A percentile compares a stretch with the other conserved stretches of the same genome.
phyloP scores from a whole-genome alignment of 441 rosid species.

The Daphne laureola region DNA sequence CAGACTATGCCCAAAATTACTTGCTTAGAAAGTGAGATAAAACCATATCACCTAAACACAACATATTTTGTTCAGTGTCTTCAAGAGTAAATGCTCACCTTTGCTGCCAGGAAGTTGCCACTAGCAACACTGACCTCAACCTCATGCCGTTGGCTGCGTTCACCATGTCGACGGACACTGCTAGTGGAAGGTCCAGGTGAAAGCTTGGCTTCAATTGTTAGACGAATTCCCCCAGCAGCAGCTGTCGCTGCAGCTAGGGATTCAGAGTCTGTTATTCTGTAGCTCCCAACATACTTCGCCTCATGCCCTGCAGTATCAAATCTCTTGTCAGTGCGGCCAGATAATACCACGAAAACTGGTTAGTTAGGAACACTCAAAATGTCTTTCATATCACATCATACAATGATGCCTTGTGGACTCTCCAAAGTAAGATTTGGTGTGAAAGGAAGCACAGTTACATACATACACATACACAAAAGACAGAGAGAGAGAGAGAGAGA shows the following conservation, averaged over 20 bases:
- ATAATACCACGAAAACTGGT: too few species aligned
- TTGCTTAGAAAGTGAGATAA: neutral
- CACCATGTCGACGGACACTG: slow-evolving; percentile 83
- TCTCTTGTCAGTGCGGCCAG: neutral
- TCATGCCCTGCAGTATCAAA: slow-evolving; percentile 44
- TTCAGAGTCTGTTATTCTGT: slow-evolving; percentile 75
- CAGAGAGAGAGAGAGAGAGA: too few species aligned
- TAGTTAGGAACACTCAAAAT: too few species aligned
- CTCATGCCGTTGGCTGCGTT: slow-evolving; percentile 77
- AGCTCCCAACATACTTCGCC: slow-evolving; percentile 60
- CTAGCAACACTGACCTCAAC: slow-evolving; percentile 91
- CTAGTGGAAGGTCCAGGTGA: slow-evolving; percentile 92
- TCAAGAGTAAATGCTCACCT: slow-evolving; percentile 34
- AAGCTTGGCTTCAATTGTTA: slow-evolving; percentile 82
- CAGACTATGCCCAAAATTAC: too few species aligned
- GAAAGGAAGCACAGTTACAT: too few species aligned
- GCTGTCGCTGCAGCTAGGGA: slow-evolving; percentile 83
- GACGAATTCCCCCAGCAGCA: slow-evolving; percentile 79
- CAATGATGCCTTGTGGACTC: neutral
- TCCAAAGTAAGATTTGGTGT: neutral
- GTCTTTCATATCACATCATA: neutral
- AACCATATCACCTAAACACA: too few species aligned
- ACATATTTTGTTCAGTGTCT: neutral
- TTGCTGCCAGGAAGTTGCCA: slow-evolving; percentile 97
- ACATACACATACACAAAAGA: too few species aligned